phyloP scores from a whole-genome alignment of 148 eudicot genomes.

The Chenopodium quinoa region DNA sequence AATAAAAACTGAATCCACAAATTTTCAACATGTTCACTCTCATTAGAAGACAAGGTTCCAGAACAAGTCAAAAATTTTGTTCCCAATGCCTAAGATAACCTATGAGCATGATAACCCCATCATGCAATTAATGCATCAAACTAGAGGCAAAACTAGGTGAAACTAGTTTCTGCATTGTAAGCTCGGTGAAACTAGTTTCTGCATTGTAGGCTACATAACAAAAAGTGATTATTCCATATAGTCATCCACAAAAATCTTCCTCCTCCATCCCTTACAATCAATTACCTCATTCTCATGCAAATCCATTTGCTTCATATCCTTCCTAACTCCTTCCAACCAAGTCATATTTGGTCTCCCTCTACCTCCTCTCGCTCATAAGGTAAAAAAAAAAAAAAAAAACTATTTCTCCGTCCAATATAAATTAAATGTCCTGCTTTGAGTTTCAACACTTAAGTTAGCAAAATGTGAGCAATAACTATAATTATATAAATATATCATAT shows the following conservation, averaged over 20 bases:
- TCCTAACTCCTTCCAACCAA: too few relatives aligned
- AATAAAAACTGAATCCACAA: not conserved
- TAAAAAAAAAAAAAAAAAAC: too few relatives aligned
- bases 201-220: too few relatives aligned
- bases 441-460: not conserved
- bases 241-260: too few relatives aligned
- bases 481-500: too few relatives aligned
- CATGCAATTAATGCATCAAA: too few relatives aligned
- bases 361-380: too few relatives aligned
- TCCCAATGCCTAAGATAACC: not conserved
- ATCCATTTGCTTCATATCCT: too few relatives aligned
- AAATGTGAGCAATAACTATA: not conserved
- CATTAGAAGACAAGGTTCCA: not conserved
- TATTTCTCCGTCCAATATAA: not conserved
- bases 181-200: not conserved
- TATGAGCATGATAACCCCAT: not conserved
- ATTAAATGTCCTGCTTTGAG: not conserved
- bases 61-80: not conserved
- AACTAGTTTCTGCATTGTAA: not conserved
- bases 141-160: not conserved
- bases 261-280: too few relatives aligned
- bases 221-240: too few relatives aligned
- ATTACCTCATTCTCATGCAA: too few relatives aligned
- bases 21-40: not conserved
- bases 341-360: too few relatives aligned